A percentile compares a stretch with the other conserved stretches of the same genome.
Evolutionary conservation across 106 monocot species (phyloP).

Genomic region (Acanthochlamys bracteata): DNA sequence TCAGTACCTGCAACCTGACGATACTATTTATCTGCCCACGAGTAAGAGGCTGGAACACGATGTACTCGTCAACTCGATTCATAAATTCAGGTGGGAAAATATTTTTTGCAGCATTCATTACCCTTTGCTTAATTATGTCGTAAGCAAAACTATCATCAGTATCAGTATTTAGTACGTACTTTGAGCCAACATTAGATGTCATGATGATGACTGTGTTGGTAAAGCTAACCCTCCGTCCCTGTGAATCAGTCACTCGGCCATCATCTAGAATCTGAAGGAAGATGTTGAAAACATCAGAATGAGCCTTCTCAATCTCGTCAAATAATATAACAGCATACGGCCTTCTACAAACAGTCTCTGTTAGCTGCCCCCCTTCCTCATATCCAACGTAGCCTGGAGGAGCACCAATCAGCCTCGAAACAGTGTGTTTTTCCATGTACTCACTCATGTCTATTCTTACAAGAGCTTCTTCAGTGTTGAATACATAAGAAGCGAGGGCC

Average conservation of each 20-base stretch:
- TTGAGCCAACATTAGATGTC: slow-evolving; percentile 99
- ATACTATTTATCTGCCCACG: slow-evolving; percentile 86
- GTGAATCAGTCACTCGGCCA: slow-evolving; percentile 94
- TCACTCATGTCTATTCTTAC: slow-evolving; percentile 99
- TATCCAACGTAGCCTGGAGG: slow-evolving; percentile 98
- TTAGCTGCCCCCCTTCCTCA: slow-evolving; percentile 95
- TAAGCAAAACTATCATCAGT: slow-evolving; percentile 57
- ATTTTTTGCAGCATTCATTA: slow-evolving; percentile 86
- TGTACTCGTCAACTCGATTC: slow-evolving; percentile 96
- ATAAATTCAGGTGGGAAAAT: slow-evolving; percentile 97
- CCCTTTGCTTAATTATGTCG: slow-evolving; percentile 74
- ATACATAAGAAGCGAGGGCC: slow-evolving; percentile 85
- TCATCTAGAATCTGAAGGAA: slow-evolving; percentile 99
- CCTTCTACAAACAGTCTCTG: slow-evolving; percentile 74
- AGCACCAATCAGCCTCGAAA: slow-evolving; percentile 92
- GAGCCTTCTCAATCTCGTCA: slow-evolving; percentile 99
- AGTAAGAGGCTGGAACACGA: slow-evolving; percentile 92
- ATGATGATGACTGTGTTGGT: slow-evolving; percentile 97
- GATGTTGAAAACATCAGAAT: slow-evolving; percentile 94
- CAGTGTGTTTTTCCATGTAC: slow-evolving; percentile 99
- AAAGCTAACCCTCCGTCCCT: slow-evolving; percentile 83
- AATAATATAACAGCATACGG: slow-evolving; percentile 92
- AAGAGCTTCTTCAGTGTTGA: slow-evolving; percentile 97
- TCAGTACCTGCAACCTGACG: slow-evolving; percentile 78
- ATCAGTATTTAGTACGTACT: slow-evolving; percentile 74